A percentile compares a stretch with the other conserved stretches of the same genome.
phyloP scores from a whole-genome alignment of 164 flowering plant genomes.

The Dillenia suffruticosa region DNA sequence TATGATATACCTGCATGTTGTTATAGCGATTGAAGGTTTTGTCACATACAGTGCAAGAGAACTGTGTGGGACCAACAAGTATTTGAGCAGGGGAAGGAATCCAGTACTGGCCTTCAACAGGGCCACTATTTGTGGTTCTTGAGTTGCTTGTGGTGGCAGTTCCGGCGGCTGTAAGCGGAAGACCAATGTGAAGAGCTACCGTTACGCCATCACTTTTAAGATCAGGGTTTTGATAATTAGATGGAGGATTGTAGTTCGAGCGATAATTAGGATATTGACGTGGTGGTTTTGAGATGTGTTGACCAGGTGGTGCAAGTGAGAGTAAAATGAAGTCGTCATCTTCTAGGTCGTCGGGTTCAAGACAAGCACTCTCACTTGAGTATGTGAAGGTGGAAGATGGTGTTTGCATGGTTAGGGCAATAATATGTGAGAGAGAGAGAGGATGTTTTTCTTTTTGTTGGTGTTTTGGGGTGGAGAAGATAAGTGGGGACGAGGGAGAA shows the following conservation, averaged over 20 bases:
- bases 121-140: not conserved
- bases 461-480: constrained; percentile 11
- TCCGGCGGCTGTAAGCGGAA: constrained; percentile 16
- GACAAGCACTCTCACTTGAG: constrained; percentile 23
- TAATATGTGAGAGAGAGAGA: constrained; percentile 1
- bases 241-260: not conserved
- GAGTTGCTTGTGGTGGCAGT: constrained; percentile 11
- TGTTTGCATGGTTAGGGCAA: constrained; percentile 40
- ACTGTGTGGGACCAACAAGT: constrained; percentile 58
- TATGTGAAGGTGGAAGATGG: constrained; percentile 19
- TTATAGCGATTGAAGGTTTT: constrained; percentile 65
- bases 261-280: constrained; percentile 11
- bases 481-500: constrained; percentile 13
- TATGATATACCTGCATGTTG: constrained; percentile 52
- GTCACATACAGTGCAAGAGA: constrained; percentile 54
- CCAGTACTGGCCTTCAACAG: constrained; percentile 41
- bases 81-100: constrained; percentile 61
- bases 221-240: not conserved
- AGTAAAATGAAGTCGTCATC: constrained; percentile 47
- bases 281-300: constrained; percentile 12
- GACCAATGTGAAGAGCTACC: constrained; percentile 56
- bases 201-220: constrained; percentile 31
- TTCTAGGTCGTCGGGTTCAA: constrained; percentile 28
- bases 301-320: constrained; percentile 56
- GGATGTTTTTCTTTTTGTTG: constrained; percentile 7